These are phyloP conservation scores for Russula lepida DNA, from an alignment of 768 basidiomycete genomes.

Conservation along the genomic window DNA sequence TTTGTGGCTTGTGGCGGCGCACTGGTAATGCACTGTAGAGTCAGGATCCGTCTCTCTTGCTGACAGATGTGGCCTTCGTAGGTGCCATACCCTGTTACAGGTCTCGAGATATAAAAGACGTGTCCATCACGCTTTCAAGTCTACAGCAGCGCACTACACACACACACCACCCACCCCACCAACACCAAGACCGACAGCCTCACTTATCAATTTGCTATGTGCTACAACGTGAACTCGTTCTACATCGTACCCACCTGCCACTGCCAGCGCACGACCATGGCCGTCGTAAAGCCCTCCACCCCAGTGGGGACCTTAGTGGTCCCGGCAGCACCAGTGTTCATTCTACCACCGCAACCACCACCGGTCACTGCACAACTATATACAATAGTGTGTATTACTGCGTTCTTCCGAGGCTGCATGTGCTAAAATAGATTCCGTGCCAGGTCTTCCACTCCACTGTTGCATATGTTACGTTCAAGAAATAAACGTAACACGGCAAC, in stretches of 20 bases:
- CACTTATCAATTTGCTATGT: too few species aligned
- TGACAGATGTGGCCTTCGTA: neutral
- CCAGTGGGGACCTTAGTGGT: neutral
- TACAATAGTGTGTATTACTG: neutral
- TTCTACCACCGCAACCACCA: neutral
- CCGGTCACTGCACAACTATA: neutral
- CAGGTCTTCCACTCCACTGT: neutral
- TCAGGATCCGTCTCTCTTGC: neutral
- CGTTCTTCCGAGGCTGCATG: neutral
- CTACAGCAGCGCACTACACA: neutral
- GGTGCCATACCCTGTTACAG: neutral
- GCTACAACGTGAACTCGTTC: too few species aligned
- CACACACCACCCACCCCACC: neutral
- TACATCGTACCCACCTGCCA: too few species aligned
- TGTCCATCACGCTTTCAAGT: neutral
- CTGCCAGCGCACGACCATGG: too few species aligned
- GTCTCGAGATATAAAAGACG: neutral
- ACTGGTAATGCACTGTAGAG: neutral
- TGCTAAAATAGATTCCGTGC: neutral
- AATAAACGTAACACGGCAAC: neutral
- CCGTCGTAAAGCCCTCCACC: too few species aligned
- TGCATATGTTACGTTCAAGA: neutral
- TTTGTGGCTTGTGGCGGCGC: neutral
- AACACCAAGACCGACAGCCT: too few species aligned
- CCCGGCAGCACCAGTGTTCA: neutral